A percentile compares a stretch with the other conserved stretches of the same genome.
Evolutionary conservation across 2,329 filamentous ascomycete genomes (phyloP).

Genomic region (Thelonectria blattea): DNA sequence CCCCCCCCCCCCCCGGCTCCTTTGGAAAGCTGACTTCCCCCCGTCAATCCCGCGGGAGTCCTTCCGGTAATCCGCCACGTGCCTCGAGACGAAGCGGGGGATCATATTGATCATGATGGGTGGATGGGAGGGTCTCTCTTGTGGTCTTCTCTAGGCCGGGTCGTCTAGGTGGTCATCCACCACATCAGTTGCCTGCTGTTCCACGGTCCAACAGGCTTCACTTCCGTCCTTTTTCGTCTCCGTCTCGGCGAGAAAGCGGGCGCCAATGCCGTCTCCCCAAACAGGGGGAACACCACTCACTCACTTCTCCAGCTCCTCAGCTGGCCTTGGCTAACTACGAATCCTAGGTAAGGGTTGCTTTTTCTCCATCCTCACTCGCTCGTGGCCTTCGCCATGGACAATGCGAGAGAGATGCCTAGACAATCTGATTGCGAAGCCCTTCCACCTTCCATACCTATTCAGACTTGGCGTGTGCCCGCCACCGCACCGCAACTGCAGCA

Average conservation of each 20-base stretch:
- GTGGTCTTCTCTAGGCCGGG: too few relatives aligned
- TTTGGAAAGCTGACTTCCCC: too few relatives aligned
- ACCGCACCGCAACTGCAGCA: constrained; percentile 5
- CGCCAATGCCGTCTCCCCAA: constrained; percentile 7
- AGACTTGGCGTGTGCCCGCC: not conserved
- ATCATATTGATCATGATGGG: not conserved
- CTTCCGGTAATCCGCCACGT: constrained; percentile 17
- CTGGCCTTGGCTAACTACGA: too few relatives aligned
- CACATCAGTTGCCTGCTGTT: not conserved
- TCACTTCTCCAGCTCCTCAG: not conserved
- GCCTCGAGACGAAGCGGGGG: constrained; percentile 1
- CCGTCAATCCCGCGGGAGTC: constrained; percentile 6
- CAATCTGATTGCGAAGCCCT: not conserved
- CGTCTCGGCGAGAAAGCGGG: constrained; percentile 10
- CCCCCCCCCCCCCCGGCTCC: too few relatives aligned
- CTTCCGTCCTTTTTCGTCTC: not conserved
- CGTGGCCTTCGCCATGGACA: too few relatives aligned
- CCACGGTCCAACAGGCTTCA: not conserved
- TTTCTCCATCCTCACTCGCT: too few relatives aligned
- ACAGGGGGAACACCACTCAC: not conserved
- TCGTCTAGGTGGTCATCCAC: not conserved
- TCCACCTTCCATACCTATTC: not conserved
- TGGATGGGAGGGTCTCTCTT: not conserved
- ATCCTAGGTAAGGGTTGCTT: not conserved
- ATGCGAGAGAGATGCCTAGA: not conserved